A percentile compares a stretch with the other conserved stretches of the same genome.
Evolutionary conservation across 495 filamentous ascomycete genomes (phyloP).

Genomic region (Penicillium simplicissimum): DNA sequence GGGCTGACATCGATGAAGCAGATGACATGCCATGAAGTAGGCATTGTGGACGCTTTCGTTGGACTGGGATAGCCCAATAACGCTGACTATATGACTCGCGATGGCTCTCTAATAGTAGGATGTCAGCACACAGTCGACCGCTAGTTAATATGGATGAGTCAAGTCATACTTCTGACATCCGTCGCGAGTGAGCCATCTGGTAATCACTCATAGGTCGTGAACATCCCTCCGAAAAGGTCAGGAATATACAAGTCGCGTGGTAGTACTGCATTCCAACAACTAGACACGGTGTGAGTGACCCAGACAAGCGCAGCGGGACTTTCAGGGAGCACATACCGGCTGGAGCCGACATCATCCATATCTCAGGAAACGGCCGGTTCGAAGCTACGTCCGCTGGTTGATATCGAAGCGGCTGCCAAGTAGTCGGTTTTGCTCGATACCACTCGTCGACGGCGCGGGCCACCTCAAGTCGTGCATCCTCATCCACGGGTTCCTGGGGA

Average conservation of each 20-base stretch:
- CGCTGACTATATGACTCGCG: constrained; percentile 32
- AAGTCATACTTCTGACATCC: constrained; percentile 32
- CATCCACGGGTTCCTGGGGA: constrained; percentile 24
- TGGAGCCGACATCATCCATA: constrained; percentile 44
- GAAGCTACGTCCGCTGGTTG: constrained; percentile 26
- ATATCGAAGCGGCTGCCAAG: constrained; percentile 42
- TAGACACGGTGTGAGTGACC: constrained; percentile 7
- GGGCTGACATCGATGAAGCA: constrained; percentile 40
- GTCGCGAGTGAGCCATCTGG: constrained; percentile 31
- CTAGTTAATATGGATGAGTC: neutral
- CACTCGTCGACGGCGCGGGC: constrained; percentile 33
- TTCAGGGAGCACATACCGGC: constrained; percentile 26
- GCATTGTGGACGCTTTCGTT: constrained; percentile 45
- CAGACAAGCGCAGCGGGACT: neutral
- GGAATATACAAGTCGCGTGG: constrained; percentile 35
- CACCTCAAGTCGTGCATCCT: constrained; percentile 26
- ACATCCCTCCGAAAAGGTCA: constrained; percentile 31
- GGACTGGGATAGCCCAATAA: constrained; percentile 39
- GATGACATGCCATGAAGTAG: constrained; percentile 42
- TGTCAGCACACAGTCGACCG: neutral
- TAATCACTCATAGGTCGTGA: constrained; percentile 29
- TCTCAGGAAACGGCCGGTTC: constrained; percentile 39
- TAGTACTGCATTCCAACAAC: constrained; percentile 45
- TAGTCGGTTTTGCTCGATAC: constrained; percentile 31
- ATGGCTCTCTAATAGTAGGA: constrained; percentile 26